phyloP scores from a whole-genome alignment of 2,329 filamentous ascomycete genomes.

The Fusarium virguliforme region DNA sequence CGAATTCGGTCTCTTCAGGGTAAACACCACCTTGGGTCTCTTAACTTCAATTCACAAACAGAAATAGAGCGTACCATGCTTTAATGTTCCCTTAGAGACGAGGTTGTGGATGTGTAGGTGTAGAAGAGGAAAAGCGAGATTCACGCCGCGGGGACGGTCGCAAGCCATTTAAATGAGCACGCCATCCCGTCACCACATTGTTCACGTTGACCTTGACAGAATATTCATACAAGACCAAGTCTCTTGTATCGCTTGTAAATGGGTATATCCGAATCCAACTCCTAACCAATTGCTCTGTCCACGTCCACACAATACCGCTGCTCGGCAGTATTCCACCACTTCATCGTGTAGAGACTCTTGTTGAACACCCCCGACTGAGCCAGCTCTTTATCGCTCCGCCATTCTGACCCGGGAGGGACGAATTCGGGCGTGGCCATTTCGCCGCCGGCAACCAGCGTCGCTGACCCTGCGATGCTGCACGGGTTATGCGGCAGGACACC shows the following conservation, averaged over 20 bases:
- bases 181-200: neutral
- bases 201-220: neutral
- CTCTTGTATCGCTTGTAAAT: conserved; percentile 1
- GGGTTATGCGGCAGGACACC: conserved; percentile 52
- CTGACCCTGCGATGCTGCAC: conserved; percentile 52
- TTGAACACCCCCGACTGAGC: conserved; percentile 34
- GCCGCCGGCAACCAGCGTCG: conserved; percentile 49
- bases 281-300: conserved; percentile 44
- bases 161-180: neutral
- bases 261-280: conserved; percentile 16
- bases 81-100: neutral
- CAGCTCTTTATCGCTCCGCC: conserved; percentile 45
- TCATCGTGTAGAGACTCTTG: conserved; percentile 48
- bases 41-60: too few relatives aligned
- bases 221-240: too few relatives aligned
- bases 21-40: neutral
- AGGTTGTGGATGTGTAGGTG: neutral
- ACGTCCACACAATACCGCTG: conserved; percentile 53
- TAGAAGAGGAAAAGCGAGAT: neutral
- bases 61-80: neutral
- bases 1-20: neutral
- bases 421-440: conserved; percentile 45
- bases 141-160: neutral
- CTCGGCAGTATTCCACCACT: conserved; percentile 65
- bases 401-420: conserved; percentile 49